Evolutionary conservation across 2,329 filamentous ascomycete species (phyloP), one percentile per base, ranked within the genome.

Genomic region (Colletotrichum tabaci): DNA sequence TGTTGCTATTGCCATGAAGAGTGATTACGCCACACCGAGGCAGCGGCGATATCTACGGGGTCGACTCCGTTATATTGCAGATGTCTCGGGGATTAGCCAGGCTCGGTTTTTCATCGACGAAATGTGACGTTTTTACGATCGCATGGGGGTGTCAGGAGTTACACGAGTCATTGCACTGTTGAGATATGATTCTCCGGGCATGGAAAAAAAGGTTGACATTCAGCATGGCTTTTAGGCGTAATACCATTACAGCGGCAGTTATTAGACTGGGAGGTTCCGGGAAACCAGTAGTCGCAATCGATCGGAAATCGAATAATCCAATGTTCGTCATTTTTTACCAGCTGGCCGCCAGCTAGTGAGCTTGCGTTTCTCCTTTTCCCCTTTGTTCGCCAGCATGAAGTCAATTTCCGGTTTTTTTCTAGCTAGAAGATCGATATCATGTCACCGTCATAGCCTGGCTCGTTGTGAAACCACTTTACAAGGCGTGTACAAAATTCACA

Each of bases 1-100:
- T 21, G 40, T 75, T 1, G 74, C 71, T 3, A 67, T 72, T 7
- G 74, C 74, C 5, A 66, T 73, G 60, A 73, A 67, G 61, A 74
- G 73, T 30, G 74, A 75, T n/a, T 76, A 68, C 57, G 71, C 74
- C 6, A 74, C 71, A 12, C 50, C 66, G 7, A 60, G 74, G 1
- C 74, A 76, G 65, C 71, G 74, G 55, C 61, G 61, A 7, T 76
- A 75, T 57, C 52, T 76, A 3, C 30, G 68, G 10, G 71, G 55
- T 16, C 63, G 74, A 10, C 72, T 76, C n/a, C 72, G 63, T 9
- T 75, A 74, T 35, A 56, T 76, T 35, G 75, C 74, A 9, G 75
- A 76, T 30, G 68, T 69, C 3, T 74, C 74, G 8, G 75, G 75
- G 2, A 72, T 76, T 38, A 74, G 61, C 18, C 75, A 75, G 69